Evolutionary conservation across 1,139 yeast species (phyloP).

Genomic region (Blastobotrys apis): DNA sequence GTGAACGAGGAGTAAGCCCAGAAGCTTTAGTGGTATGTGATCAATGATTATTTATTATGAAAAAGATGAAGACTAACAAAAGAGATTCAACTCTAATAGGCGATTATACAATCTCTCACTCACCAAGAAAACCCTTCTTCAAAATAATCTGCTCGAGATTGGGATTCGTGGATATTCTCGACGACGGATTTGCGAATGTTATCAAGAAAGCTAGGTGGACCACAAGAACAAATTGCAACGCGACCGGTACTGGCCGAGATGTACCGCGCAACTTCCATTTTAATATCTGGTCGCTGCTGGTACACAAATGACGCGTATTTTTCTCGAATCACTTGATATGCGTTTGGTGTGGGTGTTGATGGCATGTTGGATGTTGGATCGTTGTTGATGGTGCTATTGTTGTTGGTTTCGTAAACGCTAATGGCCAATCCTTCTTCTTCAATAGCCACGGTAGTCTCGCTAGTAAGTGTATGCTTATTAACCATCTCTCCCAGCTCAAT

Average conservation of each 20-base stretch:
- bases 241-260: constrained; percentile 36
- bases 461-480: no score
- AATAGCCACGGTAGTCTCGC: no score
- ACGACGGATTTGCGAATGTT: constrained; percentile 36
- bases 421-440: no score
- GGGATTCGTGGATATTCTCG: constrained; percentile 24
- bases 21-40: constrained; percentile 27
- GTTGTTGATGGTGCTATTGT: no score
- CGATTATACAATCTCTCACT: constrained; percentile 4
- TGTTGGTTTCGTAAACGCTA: no score
- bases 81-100: constrained; percentile 1
- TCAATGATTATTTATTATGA: not conserved
- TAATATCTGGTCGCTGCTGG: constrained; percentile 44
- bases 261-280: constrained; percentile 37
- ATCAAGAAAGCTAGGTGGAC: constrained; percentile 42
- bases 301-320: constrained; percentile 20
- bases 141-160: constrained; percentile 33
- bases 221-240: constrained; percentile 41
- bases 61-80: not conserved
- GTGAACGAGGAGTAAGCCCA: constrained; percentile 30
- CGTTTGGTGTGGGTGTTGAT: not conserved
- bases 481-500: no score
- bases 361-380: not conserved
- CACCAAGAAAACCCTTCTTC: constrained; percentile 39
- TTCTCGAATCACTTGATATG: no score